phyloP scores from a whole-genome alignment of 352 stramenopile species.

The Pelagophyceae sp. region DNA sequence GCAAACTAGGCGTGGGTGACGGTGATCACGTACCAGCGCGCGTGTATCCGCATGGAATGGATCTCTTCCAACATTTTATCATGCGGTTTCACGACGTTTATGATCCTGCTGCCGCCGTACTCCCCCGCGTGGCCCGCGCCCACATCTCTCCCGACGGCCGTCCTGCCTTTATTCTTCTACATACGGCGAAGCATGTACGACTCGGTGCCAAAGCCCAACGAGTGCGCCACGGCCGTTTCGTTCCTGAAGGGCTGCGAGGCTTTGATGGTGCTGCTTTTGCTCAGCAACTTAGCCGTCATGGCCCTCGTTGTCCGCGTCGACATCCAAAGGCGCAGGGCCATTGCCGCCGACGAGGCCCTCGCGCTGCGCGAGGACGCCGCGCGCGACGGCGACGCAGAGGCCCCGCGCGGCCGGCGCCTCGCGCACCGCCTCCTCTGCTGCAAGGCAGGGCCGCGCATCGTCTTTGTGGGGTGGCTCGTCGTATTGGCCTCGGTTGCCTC shows the following conservation, averaged over 20 bases:
- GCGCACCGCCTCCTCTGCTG: neutral
- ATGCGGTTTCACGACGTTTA: neutral
- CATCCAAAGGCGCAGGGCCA: too few relatives aligned
- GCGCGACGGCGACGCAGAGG: too few relatives aligned
- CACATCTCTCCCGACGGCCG: neutral
- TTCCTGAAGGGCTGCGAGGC: too few relatives aligned
- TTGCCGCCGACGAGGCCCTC: neutral
- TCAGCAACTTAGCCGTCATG: too few relatives aligned
- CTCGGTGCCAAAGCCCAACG: neutral
- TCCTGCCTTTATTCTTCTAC: neutral
- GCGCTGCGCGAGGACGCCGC: too few relatives aligned
- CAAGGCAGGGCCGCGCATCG: neutral
- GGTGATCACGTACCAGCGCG: neutral
- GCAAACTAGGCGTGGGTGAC: neutral
- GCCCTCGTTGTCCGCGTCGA: too few relatives aligned
- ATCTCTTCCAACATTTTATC: neutral
- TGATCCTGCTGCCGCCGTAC: conserved; percentile 1
- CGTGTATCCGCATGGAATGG: conserved; percentile 20
- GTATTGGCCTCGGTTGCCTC: neutral
- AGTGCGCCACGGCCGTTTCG: neutral
- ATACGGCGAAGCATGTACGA: neutral
- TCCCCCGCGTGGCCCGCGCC: neutral
- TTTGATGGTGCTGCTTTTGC: too few relatives aligned
- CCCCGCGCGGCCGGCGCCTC: too few relatives aligned
- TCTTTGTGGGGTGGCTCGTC: neutral